Conservation (phyloP, 768 basidiomycete genomes). For the Boletus edulis region DNA sequence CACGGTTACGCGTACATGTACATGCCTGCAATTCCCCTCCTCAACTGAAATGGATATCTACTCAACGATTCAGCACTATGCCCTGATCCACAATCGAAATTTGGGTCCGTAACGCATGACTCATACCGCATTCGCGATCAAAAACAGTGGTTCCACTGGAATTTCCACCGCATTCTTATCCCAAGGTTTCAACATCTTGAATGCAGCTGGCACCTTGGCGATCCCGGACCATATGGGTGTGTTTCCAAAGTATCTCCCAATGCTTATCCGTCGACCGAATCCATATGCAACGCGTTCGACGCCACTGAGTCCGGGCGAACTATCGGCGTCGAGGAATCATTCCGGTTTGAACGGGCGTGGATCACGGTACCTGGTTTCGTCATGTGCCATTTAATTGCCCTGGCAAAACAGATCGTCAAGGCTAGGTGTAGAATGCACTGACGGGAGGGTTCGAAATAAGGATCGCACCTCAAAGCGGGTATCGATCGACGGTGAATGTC, state of each 20-base stretch:
- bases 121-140: slow-evolving; percentile 1
- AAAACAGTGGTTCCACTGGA: neutral
- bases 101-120: neutral
- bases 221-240: slow-evolving; percentile 11
- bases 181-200: slow-evolving; percentile 4
- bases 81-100: too few relatives aligned
- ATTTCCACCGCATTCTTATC: slow-evolving; percentile 13
- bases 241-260: slow-evolving; percentile 15
- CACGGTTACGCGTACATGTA: too few relatives aligned
- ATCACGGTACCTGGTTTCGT: slow-evolving; percentile 32
- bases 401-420: neutral
- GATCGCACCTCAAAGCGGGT: neutral
- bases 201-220: slow-evolving; percentile 8
- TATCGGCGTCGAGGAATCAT: slow-evolving; percentile 33
- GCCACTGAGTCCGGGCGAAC: slow-evolving; percentile 8
- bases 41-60: slow-evolving; percentile 1
- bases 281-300: slow-evolving; percentile 16
- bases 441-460: slow-evolving; percentile 10
- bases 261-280: slow-evolving; percentile 25
- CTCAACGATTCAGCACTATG: too few relatives aligned
- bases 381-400: slow-evolving; percentile 20
- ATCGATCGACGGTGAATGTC: too few relatives aligned
- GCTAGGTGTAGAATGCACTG: neutral
- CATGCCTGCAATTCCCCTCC: neutral
- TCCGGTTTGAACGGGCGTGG: slow-evolving; percentile 37